Base-by-base conservation (phyloP, 164 flowering plant genomes). In the Vitis cinerea region DNA sequence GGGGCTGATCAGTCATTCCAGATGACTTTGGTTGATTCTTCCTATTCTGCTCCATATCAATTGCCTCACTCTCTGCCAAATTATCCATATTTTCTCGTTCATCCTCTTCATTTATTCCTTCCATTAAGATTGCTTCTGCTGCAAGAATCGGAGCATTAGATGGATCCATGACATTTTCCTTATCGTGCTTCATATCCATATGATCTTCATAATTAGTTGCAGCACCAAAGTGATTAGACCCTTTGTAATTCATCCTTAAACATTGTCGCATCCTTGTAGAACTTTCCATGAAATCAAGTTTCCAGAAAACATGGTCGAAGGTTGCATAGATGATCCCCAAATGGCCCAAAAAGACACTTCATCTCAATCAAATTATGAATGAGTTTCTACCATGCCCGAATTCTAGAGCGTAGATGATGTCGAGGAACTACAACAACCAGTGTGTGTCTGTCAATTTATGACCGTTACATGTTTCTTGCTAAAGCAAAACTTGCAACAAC, bases 401-500 rank as follows among this genome's bases (percentile, higher is more conserved):
- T 66, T 68, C 97, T 97, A 70, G 84, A 81, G 62, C 67, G 70
- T 31, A 79, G 52, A 61, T 84, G 85, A 66, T 90, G 97, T 49
- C 80, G 81, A 64, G 86, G 72, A 66, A 91, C 68, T 29, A 83
- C 59, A 77, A 81, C 90, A 79, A 86, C 92, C 81, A 89, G 99
- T 72, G 85, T 62, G 50, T 88, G 93, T 75, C 99, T 86, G 69
- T 96, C 98, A 81, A 90, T 83, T 98, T 96, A 84, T 31, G 83
- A 85, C 59, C 97, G 83, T 72, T 96, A 97, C 83, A 92, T 85
- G 81, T 93, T 96, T 80, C 99, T 84, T 70, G 99, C 99, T 69
- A 92, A 83, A 65, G 98, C 99, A 85, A 96, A 88, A 85, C 97
- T 90, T 77, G 94, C 94, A 69, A 92, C 98, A 54, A 96, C 96